Evolutionary conservation across 768 basidiomycete genomes (phyloP), one percentile per base, ranked within the genome.

Genomic region (Pisolithus orientalis): DNA sequence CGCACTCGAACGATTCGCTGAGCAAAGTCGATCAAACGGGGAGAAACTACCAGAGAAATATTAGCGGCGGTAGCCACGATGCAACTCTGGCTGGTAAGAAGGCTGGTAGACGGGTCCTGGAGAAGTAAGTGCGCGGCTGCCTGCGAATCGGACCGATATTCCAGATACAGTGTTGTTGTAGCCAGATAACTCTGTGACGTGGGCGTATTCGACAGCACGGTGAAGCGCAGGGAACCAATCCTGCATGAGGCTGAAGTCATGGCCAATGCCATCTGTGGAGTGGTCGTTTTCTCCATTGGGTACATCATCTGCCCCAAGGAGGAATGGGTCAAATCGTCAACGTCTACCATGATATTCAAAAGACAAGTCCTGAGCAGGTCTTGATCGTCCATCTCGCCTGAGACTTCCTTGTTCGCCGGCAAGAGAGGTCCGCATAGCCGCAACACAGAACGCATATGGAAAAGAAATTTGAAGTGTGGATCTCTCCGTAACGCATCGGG

Each of bases 391-490:
- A 52, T 60, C 51, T 52, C 28, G 32, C 58, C 53, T 45, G 47
- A 21, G 47, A 50, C 38, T 42, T 54, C 53, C 4, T 50, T 21
- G 34, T 46, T 49, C 6, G 54, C 50, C 31, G 27, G 6, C 2
- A 13, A 17, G 9, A 38, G 46, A 13, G 40, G 50, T 68, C 66
- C 80, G 76, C 13, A 87, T 63, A 62, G 78, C 80, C 57, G 81
- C 78, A 40, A 47, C 49, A 59, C 59, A 34, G 56, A 45, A 24
- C 93, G 84, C 27, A 95, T 75, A 60, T 91, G 85, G 54, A 87
- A 83, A 21, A 94, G 70, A 48, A 94, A 80, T 58, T 82, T 84
- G 75, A 92, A 93, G 1, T 78, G 75, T 0, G 78, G 68, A 55
- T 89, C 84, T 25, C 78, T 78, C 25, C 93, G 86, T 46, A 91